Percentiles rank a stretch among this genome's conserved stretches.
Evolutionary conservation across 495 filamentous ascomycete genomes (phyloP).

Genomic region (Pseudevernia furfuracea): DNA sequence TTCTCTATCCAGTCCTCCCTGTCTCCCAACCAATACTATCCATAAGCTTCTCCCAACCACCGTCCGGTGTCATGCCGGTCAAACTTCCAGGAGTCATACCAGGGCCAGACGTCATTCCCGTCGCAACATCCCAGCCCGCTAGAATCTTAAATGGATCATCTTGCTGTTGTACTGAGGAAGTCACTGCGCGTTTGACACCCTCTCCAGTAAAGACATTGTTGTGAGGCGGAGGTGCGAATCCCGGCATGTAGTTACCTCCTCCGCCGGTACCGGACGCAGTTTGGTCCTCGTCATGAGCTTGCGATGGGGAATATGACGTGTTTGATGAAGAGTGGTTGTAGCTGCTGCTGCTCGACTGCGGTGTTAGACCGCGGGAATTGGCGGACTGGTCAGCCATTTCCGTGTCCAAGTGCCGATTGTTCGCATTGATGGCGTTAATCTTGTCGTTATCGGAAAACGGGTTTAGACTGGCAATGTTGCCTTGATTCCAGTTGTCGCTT

Average conservation of each 20-base stretch:
- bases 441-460: conserved; percentile 8
- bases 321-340: conserved; percentile 24
- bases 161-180: background rate
- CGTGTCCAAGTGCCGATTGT: conserved; percentile 15
- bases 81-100: conserved; percentile 13
- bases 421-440: conserved; percentile 3
- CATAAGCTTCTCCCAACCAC: conserved; percentile 25
- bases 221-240: background rate
- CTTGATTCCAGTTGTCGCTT: background rate
- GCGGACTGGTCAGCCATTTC: conserved; percentile 23
- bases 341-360: conserved; percentile 14
- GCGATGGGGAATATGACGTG: conserved; percentile 20
- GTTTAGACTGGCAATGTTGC: background rate
- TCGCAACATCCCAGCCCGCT: conserved; percentile 14
- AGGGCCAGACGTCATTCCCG: background rate
- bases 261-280: background rate
- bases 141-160: conserved; percentile 19
- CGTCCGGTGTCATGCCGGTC: conserved; percentile 21
- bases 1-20: background rate
- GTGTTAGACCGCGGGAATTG: conserved; percentile 19
- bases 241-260: conserved; percentile 2
- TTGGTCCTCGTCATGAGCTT: background rate
- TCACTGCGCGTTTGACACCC: background rate
- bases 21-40: conserved; percentile 19
- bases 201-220: background rate